These are phyloP conservation scores for Jaminaea rosea DNA, from an alignment of 1,284 basidiomycete species.

Conservation along the genomic window DNA sequence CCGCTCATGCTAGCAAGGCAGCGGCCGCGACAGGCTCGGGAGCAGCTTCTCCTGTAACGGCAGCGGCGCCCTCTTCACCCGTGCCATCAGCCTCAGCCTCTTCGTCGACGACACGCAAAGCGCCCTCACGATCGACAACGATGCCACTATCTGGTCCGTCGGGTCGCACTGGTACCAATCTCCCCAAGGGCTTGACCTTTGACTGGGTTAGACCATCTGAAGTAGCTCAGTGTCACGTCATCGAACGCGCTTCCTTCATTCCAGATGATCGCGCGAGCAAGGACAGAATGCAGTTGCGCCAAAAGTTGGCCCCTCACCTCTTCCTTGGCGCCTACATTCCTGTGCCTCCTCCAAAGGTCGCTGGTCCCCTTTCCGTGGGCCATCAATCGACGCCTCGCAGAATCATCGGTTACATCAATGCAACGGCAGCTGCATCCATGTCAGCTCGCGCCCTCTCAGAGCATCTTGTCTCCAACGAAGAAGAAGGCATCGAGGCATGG, in stretches of 20 bases:
- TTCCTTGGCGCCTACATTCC: conserved; percentile 38
- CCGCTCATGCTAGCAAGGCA: not conserved
- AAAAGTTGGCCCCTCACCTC: conserved; percentile 36
- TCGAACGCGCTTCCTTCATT: conserved; percentile 24
- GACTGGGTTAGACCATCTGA: conserved; percentile 34
- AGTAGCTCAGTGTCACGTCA: conserved; percentile 22
- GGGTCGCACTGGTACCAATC: conserved; percentile 2
- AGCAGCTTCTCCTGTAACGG: not conserved
- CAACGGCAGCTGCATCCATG: conserved; percentile 36
- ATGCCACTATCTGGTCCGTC: not conserved
- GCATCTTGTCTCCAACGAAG: conserved; percentile 9
- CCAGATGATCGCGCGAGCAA: conserved; percentile 33
- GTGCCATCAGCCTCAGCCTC: not conserved
- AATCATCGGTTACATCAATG: conserved; percentile 31
- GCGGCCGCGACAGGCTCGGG: not conserved
- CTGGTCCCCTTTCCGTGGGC: conserved; percentile 30
- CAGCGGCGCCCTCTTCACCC: not conserved
- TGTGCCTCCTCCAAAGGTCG: conserved; percentile 31
- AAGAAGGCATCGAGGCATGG: conserved; percentile 25
- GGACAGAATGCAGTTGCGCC: conserved; percentile 30
- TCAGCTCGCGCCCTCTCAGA: conserved; percentile 32
- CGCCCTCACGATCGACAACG: not conserved
- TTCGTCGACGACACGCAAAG: not conserved
- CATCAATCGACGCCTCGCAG: conserved; percentile 18
- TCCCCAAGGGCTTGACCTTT: conserved; percentile 14